Evolutionary conservation across 352 stramenopile genomes (phyloP).

Genomic region (Peronosclerospora sorghi): DNA sequence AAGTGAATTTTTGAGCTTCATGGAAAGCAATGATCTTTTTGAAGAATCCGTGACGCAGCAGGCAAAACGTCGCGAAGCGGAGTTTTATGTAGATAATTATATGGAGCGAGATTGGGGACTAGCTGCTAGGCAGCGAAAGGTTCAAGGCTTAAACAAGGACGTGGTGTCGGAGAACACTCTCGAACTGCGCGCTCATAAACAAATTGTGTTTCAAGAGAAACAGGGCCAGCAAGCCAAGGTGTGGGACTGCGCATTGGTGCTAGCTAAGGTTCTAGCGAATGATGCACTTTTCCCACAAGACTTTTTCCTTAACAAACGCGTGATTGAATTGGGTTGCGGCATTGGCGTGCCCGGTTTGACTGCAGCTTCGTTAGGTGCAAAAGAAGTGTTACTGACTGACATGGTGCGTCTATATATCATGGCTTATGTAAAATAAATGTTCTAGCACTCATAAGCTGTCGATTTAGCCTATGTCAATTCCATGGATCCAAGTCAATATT

Average conservation of each 20-base stretch:
- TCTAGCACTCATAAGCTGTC: conserved; percentile 1
- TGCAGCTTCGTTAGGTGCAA: conserved; percentile 26
- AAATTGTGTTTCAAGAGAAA: conserved; percentile 35
- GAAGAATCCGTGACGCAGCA: conserved; percentile 24
- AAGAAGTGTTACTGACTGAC: conserved; percentile 37
- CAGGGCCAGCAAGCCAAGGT: conserved; percentile 49
- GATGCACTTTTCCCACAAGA: conserved; percentile 21
- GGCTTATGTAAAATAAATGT: not conserved
- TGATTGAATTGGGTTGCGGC: conserved; percentile 48
- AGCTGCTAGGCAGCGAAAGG: conserved; percentile 19
- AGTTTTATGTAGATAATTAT: conserved; percentile 26
- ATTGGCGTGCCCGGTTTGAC: conserved; percentile 41
- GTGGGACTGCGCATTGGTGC: conserved; percentile 45
- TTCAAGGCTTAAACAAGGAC: conserved; percentile 21
- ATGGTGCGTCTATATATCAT: conserved; percentile 16
- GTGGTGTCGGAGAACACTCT: conserved; percentile 20
- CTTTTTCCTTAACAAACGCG: conserved; percentile 37
- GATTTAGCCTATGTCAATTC: conserved; percentile 23
- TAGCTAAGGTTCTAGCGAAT: conserved; percentile 38
- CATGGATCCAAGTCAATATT: conserved; percentile 47
- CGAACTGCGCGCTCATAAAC: conserved; percentile 10
- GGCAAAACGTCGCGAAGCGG: conserved; percentile 23
- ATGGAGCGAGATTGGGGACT: conserved; percentile 30
- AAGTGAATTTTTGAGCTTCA: conserved; percentile 25
- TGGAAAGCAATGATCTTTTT: conserved; percentile 34